Evolutionary conservation across 1,284 basidiomycete species (phyloP).

Genomic region (Trichosporon sp.): DNA sequence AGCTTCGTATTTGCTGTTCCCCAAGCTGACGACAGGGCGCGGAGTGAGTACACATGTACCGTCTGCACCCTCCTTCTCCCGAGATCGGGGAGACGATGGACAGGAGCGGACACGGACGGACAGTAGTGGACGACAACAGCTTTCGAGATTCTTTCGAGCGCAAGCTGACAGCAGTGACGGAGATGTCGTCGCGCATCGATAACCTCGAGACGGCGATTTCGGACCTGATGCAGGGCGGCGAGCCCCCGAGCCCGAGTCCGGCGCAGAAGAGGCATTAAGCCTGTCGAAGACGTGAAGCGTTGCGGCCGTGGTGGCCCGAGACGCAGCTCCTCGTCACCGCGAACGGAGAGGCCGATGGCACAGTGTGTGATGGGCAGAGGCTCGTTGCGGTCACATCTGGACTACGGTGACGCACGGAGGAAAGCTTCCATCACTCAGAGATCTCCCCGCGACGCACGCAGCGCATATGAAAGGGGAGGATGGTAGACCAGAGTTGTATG

Average conservation of each 20-base stretch:
- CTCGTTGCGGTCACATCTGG: no score
- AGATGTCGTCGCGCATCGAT: conserved; percentile 55
- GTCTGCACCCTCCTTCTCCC: background rate
- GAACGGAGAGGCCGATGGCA: no score
- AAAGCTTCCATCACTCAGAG: no score
- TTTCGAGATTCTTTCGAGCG: no score
- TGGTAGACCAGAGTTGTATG: background rate
- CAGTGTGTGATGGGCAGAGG: no score
- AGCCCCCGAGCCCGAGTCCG: conserved; percentile 25
- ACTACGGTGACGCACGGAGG: no score
- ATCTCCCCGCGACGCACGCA: no score
- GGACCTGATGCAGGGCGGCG: conserved; percentile 49
- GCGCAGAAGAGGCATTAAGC: conserved; percentile 20
- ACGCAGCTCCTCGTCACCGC: no score
- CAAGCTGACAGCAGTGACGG: conserved; percentile 45
- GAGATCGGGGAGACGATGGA: background rate
- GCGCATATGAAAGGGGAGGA: background rate
- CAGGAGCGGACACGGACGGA: no score
- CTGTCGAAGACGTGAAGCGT: background rate
- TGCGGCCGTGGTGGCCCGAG: background rate
- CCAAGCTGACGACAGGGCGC: conserved; percentile 31
- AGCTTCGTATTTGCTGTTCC: no score
- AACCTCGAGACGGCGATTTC: conserved; percentile 53
- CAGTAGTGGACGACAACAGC: background rate
- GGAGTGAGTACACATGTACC: conserved; percentile 37